Percentiles rank a stretch among this genome's conserved stretches.
These are phyloP conservation scores for Ascodesmis nigricans DNA, from an alignment of 495 filamentous ascomycete genomes.

Conservation along the genomic window DNA sequence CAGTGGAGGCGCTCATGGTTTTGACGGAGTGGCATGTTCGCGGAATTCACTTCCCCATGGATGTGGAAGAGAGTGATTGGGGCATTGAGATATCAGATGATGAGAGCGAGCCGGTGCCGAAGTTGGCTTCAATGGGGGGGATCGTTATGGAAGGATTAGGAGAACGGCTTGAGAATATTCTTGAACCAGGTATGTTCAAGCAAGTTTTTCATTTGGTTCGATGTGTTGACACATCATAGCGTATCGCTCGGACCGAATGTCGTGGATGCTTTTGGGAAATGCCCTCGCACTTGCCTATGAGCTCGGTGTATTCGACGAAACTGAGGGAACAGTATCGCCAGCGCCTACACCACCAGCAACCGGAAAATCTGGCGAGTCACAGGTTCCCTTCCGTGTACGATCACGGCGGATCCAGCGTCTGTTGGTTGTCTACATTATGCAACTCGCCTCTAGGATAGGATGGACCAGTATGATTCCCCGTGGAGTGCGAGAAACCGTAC, in stretches of 20 bases:
- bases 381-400: conserved; percentile 38
- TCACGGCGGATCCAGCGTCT: conserved; percentile 65
- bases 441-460: conserved; percentile 74
- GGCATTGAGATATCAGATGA: conserved; percentile 15
- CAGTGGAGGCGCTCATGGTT: conserved; percentile 79
- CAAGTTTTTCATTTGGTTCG: background rate
- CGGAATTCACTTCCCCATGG: conserved; percentile 83
- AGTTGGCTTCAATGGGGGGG: no score
- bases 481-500: conserved; percentile 27
- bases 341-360: conserved; percentile 5
- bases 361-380: background rate
- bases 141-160: conserved; percentile 35
- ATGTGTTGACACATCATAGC: background rate
- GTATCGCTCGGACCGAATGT: conserved; percentile 74
- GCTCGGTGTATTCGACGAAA: conserved; percentile 80
- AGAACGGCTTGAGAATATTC: conserved; percentile 71
- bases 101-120: conserved; percentile 24
- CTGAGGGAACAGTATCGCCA: conserved; percentile 34
- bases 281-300: conserved; percentile 79
- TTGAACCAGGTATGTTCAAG: conserved; percentile 52
- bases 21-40: conserved; percentile 94
- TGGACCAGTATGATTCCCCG: conserved; percentile 79
- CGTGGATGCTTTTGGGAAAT: conserved; percentile 90
- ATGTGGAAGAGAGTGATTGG: conserved; percentile 45
- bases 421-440: conserved; percentile 71